Percentiles rank a stretch among this genome's conserved stretches.
phyloP scores from a whole-genome alignment of 1,139 yeast genomes.

The Yamadazyma siamensis region DNA sequence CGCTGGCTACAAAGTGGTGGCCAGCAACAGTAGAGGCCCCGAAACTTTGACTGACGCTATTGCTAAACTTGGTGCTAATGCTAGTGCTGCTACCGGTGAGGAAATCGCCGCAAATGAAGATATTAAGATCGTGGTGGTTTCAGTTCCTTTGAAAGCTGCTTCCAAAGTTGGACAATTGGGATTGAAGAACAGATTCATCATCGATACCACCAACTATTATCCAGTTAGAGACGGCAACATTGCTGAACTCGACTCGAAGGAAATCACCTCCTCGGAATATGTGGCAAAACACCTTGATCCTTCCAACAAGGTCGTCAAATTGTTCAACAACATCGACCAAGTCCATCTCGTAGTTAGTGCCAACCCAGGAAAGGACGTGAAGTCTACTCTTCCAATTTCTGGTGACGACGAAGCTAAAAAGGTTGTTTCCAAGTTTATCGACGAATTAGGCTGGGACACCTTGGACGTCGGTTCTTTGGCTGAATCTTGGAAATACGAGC shows the following conservation, averaged over 20 bases:
- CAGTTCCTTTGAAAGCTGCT: not conserved
- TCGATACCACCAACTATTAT: conserved; percentile 1
- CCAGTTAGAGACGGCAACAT: conserved; percentile 1
- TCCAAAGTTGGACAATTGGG: not conserved
- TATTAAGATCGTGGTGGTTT: not conserved
- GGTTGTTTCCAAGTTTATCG: not conserved
- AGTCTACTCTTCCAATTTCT: not conserved
- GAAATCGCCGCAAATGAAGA: not conserved
- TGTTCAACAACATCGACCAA: not conserved
- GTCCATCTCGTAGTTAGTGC: not conserved
- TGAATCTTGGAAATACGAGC: conserved; percentile 1
- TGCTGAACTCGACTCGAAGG: not conserved
- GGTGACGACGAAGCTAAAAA: conserved; percentile 1
- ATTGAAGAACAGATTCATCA: not conserved
- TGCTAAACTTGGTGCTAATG: conserved; percentile 1
- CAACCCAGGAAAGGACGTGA: not conserved
- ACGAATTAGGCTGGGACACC: not conserved
- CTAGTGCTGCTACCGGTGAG: not conserved
- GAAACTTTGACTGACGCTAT: not conserved
- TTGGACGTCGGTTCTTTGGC: not conserved
- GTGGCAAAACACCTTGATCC: not conserved
- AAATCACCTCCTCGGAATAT: not conserved
- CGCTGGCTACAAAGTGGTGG: not conserved
- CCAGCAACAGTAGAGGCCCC: conserved; percentile 1
- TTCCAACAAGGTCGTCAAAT: not conserved